Base-by-base conservation (phyloP, 108 stramenopile species). In the Fragilaria radians region DNA sequence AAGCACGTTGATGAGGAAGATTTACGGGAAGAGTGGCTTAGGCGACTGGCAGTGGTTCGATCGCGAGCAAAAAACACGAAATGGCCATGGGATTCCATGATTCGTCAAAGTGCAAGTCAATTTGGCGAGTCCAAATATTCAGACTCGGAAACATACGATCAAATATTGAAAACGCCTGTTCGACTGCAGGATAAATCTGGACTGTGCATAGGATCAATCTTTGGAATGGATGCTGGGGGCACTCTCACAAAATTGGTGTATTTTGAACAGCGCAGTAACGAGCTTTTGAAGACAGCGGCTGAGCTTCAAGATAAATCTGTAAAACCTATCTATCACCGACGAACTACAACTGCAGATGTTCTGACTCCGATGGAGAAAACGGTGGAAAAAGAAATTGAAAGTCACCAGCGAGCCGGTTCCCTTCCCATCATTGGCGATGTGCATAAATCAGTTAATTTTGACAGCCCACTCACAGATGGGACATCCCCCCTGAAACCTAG, bases 221-320 rank as follows among this genome's bases (percentile, higher is more conserved):
- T 82, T 70, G 81, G 81, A 31, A 48, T 77, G 57, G 81, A 83
- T 61, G 81, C 76, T 2, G 98, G 98, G 5, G 98, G 98, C 11
- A 96, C 96, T 3, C 76, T 99, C 4, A 78, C 94, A 14, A 99
- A 99, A 63, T 72, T 99, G 9, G 94, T 99, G 3, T 98, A 98
- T 66, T 97, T 98, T 63, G 93, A 98, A 62, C 72, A 83, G 53
- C 63, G 73, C 57, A 3, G 2, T 1, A 57, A 30, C 1, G 55
- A 57, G 19, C 19, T 11, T 14, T 42, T 42, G 36, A 14, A 14
- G 11, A 42, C 14, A 14, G 11, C 36, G 36, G 14, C 36, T 11
- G 36, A 42, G 14, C n/a, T n/a, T n/a, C 11, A 42, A 14, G 14
- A 14, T 14, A 14, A 14, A 14, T 11, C 14, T 42, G 36, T 11